Conservation (phyloP, 73 alveolate species). For the Tetrahymena malaccensis region DNA sequence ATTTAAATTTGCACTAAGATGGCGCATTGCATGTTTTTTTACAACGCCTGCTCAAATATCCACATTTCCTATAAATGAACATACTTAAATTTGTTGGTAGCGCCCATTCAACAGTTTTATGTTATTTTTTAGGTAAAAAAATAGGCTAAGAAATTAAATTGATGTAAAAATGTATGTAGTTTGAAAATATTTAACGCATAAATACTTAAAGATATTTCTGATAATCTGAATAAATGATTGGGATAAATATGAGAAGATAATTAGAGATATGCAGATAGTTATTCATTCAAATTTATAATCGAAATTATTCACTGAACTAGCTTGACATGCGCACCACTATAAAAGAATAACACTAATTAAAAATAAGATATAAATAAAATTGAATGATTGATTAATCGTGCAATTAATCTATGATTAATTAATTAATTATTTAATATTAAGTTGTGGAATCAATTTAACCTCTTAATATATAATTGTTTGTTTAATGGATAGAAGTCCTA, state of each 20-base stretch:
- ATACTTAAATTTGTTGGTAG: too few relatives aligned
- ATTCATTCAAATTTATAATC: not conserved
- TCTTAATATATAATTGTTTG: too few relatives aligned
- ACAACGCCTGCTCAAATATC: too few relatives aligned
- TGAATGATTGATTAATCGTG: not conserved
- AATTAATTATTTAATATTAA: too few relatives aligned
- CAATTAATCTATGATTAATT: too few relatives aligned
- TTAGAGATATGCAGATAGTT: not conserved
- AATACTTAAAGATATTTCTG: not conserved
- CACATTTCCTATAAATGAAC: too few relatives aligned
- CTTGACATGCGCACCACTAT: not conserved
- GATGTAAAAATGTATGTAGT: not conserved
- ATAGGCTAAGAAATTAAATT: not conserved
- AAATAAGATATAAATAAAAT: too few relatives aligned
- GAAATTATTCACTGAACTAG: not conserved
- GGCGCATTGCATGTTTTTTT: not conserved
- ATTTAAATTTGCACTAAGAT: not conserved
- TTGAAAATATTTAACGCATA: not conserved
- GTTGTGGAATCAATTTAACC: not conserved
- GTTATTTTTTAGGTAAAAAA: not conserved
- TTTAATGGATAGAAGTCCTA: not conserved
- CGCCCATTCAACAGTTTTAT: not conserved
- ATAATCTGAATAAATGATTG: not conserved
- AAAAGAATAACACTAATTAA: not conserved
- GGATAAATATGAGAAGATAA: not conserved